Evolutionary conservation across 208 protist species (phyloP), one percentile per base, ranked within the genome.

Genomic region (Hexamita inflata): DNA sequence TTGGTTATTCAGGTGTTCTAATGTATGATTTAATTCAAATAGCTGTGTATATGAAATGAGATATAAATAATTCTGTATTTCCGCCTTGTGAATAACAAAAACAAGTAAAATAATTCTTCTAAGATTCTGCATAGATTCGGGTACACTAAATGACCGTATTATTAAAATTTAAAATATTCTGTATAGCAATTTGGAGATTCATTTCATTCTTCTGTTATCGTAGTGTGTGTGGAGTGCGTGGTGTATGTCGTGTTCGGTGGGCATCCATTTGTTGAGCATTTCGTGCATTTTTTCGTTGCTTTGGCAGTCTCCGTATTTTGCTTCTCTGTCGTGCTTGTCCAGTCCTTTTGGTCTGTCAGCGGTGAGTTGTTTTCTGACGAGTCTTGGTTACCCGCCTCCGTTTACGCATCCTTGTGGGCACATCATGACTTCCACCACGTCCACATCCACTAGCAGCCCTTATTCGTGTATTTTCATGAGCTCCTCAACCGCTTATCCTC

Each of bases 361-460:
- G 29, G 82, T 28, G 34, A 83, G 32, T 41, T 82, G 70, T 28
- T 45, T 66, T 26, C 78, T 74, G 35, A 67, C n/a, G n/a, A n/a
- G n/a, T n/a, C n/a, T n/a, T n/a, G n/a, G n/a, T n/a, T n/a, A n/a
- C n/a, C n/a, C n/a, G n/a, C n/a, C n/a, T n/a, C n/a, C n/a, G n/a
- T n/a, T n/a, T n/a, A n/a, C n/a, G n/a, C n/a, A n/a, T n/a, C n/a
- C n/a, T n/a, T n/a, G n/a, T n/a, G n/a, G n/a, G n/a, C n/a, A n/a
- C n/a, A n/a, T n/a, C n/a, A n/a, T n/a, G n/a, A n/a, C n/a, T n/a
- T n/a, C n/a, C n/a, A n/a, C n/a, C n/a, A n/a, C n/a, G n/a, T n/a
- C n/a, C n/a, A n/a, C n/a, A n/a, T n/a, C n/a, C n/a, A n/a, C n/a
- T n/a, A n/a, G n/a, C n/a, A n/a, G n/a, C 42, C n/a, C 28, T n/a